Base-by-base conservation (phyloP, 202 grass and related monocot genomes). In the Carex arenaria region DNA sequence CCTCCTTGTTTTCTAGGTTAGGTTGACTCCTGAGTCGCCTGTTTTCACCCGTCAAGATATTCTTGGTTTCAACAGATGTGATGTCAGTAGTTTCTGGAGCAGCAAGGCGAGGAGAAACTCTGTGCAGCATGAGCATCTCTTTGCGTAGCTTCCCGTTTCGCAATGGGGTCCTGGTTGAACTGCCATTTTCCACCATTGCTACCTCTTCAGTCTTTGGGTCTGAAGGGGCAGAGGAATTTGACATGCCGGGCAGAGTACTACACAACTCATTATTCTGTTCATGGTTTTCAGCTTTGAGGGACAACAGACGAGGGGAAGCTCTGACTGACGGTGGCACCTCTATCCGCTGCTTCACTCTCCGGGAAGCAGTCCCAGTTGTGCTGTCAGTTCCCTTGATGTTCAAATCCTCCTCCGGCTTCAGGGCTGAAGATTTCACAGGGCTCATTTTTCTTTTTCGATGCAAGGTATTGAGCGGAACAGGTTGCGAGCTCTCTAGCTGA, bases 391-490 rank as follows among this genome's bases (percentile, higher is more conserved):
- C 62, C 26, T 78, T 38, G 8, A 7, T 59, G 68, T 61, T 67
- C 63, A 54, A 82, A 53, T 49, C 15, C 80, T 69, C 61, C 38
- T 81, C 17, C 3, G 64, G 64, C 49, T 81, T 64, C 36, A 30
- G 18, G 13, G 65, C 60, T 81, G 61, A 65, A 26, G 59, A 13
- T 65, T 81, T 65, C 36, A 54, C 28, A n/a, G 45, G 26, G 14
- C 63, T 69, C 7, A 45, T 82, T 69, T 82, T 82, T 53, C 80
- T 82, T 67, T 82, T 82, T 67, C 10, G 14, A 57, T 57, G 23
- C 7, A 36, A 19, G 15, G 3, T 57, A 57, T 78, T 26, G 7
- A 8, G 8, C 28, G 12, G 53, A 60, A 78, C 73, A 78, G 32
- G 54, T 78, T 57, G 73, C 73, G 38, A 36, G 51, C 73, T 59